Evolutionary conservation across 768 basidiomycete species (phyloP), one percentile per base, ranked within the genome.

Genomic region (Tubosaeta brunneosetosa): DNA sequence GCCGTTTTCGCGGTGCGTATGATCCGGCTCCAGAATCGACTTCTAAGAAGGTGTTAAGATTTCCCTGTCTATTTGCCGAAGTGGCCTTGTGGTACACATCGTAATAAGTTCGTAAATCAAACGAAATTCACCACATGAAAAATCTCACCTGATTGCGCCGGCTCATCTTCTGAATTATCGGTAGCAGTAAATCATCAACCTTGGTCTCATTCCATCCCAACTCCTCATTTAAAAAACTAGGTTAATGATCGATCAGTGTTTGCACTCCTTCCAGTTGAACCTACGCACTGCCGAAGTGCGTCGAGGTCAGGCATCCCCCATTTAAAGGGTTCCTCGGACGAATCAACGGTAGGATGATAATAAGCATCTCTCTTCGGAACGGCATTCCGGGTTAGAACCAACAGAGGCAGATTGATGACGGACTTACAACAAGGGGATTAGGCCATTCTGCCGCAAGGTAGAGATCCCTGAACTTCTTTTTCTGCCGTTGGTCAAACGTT

Each of bases 251-350:
- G 19, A 48, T 65, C 47, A 66, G 61, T 42, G 46, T 44, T 40
- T 29, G 58, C 4, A 43, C 43, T 10, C 27, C 47, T 29, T 50
- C 31, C 37, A 4, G 25, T 19, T 49, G 45, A 57, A 57, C 43
- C 52, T 47, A 72, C 83, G 50, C 66, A 94, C 91, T 78, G 71
- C 56, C 94, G 83, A 49, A 99, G 79, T 3, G 86, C 94, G 64
- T 97, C 92, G 2, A 99, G 81, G 66, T 98, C 97, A n/a, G 94
- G 92, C 56, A 94, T 73, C 4, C 91, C 94, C 95, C 95, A 99
- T 61, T 92, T 91, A 68, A 99, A 98, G 0, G 89, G 85, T 56
- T 97, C 94, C 50, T 93, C 86, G 1, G 93, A 95, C 36, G 83
- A 81, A 65, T 97, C 94, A 7, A 95, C 88, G 0, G 85, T 81